Evolutionary conservation across 768 basidiomycete species (phyloP).

Genomic region (Porpolomopsis calyptriformis): DNA sequence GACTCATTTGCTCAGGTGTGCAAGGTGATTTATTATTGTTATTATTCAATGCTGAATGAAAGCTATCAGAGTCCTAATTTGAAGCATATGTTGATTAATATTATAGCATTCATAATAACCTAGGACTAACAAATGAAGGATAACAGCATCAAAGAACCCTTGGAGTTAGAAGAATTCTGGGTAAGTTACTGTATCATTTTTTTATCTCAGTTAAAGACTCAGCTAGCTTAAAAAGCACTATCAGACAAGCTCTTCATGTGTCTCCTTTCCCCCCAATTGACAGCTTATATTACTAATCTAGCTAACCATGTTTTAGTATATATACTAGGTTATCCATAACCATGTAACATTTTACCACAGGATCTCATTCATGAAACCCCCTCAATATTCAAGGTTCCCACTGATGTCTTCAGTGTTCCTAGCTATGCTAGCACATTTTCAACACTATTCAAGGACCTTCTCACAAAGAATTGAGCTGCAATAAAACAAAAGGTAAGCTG

Average conservation of each 20-base stretch:
- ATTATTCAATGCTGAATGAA: neutral
- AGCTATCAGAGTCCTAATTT: neutral
- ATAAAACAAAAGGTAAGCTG: neutral
- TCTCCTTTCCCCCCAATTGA: neutral
- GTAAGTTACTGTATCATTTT: neutral
- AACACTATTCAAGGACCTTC: neutral
- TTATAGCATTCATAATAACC: neutral
- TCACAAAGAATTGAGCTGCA: neutral
- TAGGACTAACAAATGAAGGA: neutral
- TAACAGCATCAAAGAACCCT: neutral
- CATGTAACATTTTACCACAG: too few relatives aligned
- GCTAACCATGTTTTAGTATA: neutral
- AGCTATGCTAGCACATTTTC: neutral
- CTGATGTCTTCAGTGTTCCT: neutral
- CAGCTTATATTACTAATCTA: neutral
- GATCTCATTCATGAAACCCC: neutral
- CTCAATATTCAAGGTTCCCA: neutral
- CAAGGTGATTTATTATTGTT: neutral
- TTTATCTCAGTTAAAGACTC: neutral
- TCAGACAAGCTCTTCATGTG: neutral
- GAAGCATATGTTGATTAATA: neutral
- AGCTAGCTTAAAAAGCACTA: neutral
- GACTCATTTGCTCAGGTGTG: neutral
- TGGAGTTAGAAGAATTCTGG: neutral
- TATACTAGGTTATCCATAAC: neutral